phyloP scores from a whole-genome alignment of 768 basidiomycete species.

The Pleurotus platypus region DNA sequence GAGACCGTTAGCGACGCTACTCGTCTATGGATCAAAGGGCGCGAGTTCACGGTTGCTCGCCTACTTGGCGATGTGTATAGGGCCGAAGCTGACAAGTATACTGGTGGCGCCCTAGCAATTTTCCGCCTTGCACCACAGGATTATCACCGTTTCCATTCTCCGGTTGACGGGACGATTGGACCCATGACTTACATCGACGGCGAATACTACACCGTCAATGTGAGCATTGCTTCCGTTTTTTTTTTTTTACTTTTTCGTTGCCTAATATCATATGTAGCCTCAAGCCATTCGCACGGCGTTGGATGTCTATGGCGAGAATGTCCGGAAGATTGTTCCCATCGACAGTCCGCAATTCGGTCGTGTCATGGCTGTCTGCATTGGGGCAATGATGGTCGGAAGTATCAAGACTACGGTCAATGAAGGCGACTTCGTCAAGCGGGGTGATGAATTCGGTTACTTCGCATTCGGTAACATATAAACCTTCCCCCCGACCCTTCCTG shows the following conservation, averaged over 20 bases:
- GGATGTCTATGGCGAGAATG: constrained; percentile 95
- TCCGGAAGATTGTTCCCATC: constrained; percentile 87
- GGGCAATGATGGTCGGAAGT: constrained; percentile 94
- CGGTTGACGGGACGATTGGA: constrained; percentile 83
- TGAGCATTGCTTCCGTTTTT: constrained; percentile 29
- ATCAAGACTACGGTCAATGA: constrained; percentile 86
- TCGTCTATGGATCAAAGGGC: constrained; percentile 93
- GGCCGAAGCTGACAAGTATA: constrained; percentile 63
- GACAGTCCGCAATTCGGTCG: constrained; percentile 86
- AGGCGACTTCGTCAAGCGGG: constrained; percentile 74
- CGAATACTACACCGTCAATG: constrained; percentile 96
- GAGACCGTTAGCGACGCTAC: constrained; percentile 85
- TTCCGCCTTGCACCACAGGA: constrained; percentile 94
- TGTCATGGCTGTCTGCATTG: constrained; percentile 89
- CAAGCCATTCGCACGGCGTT: constrained; percentile 89
- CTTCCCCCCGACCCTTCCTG: neutral
- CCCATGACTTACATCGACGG: constrained; percentile 80
- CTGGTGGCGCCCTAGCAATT: constrained; percentile 81
- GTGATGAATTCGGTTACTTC: constrained; percentile 92
- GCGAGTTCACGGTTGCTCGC: constrained; percentile 80
- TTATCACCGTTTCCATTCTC: constrained; percentile 91
- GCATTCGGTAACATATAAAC: constrained; percentile 71
- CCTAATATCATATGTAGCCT: constrained; percentile 42
- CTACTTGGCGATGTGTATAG: constrained; percentile 80
- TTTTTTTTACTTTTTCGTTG: neutral